Percentiles rank a stretch among this genome's conserved stretches.
Evolutionary conservation across 495 filamentous ascomycete genomes (phyloP).

Genomic region (Cercophora sp.): DNA sequence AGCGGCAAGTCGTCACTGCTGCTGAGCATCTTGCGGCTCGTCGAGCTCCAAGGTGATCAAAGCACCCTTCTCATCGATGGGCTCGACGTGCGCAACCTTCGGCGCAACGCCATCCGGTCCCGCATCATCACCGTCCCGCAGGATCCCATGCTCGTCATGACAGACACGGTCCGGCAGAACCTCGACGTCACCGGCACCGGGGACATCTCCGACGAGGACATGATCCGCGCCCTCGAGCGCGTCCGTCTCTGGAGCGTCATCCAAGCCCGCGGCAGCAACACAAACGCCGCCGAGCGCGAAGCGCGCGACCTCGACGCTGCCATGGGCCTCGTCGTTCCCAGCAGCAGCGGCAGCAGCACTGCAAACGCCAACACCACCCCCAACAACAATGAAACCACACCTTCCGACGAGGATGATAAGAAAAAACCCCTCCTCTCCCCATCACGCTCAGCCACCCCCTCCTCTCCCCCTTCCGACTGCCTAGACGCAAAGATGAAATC

Average conservation of each 20-base stretch:
- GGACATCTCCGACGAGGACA: conserved; percentile 15
- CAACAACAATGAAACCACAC: conserved; percentile 2
- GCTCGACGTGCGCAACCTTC: conserved; percentile 6
- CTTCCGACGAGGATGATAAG: not conserved
- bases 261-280: conserved; percentile 3
- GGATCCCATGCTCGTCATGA: conserved; percentile 51
- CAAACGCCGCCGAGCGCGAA: conserved; percentile 3
- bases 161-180: conserved; percentile 12
- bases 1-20: conserved; percentile 83
- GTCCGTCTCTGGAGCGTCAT: conserved; percentile 13
- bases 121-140: conserved; percentile 36
- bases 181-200: conserved; percentile 6
- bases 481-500: conserved; percentile 5
- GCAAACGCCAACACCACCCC: not conserved
- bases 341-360: not conserved
- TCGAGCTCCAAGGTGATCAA: conserved; percentile 61
- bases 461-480: not conserved
- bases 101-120: conserved; percentile 8
- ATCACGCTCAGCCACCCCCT: not conserved
- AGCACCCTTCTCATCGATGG: conserved; percentile 37
- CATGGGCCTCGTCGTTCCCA: conserved; percentile 6
- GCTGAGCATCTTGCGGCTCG: conserved; percentile 82
- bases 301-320: conserved; percentile 9
- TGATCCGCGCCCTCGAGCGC: conserved; percentile 11
- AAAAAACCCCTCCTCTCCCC: not conserved